These are phyloP conservation scores for Viridothelium virens DNA, from an alignment of 495 filamentous ascomycete genomes.

Conservation along the genomic window DNA sequence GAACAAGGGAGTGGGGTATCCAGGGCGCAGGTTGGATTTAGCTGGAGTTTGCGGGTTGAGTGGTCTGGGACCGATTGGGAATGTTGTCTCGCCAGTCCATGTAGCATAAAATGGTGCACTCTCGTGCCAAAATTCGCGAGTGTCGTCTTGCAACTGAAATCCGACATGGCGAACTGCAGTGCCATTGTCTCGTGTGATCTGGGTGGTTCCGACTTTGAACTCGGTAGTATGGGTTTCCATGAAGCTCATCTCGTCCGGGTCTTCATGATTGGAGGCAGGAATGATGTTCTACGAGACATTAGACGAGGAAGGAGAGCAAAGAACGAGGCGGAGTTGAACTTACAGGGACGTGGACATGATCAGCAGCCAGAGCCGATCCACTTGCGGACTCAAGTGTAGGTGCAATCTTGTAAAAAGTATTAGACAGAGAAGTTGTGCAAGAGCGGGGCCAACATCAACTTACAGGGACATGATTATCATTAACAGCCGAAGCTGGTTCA, in stretches of 20 bases:
- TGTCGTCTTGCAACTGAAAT: neutral
- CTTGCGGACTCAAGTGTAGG: too few species aligned
- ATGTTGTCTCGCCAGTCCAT: neutral
- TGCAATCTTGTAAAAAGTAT: too few species aligned
- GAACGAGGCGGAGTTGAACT: neutral
- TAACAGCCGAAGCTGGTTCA: too few species aligned
- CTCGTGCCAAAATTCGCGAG: neutral
- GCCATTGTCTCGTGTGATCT: neutral
- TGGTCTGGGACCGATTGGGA: neutral
- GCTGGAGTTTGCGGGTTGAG: neutral
- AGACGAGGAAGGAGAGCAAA: neutral
- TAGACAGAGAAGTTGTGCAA: too few species aligned
- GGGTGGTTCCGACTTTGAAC: neutral
- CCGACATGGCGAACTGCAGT: neutral
- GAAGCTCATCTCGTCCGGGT: conserved; percentile 3
- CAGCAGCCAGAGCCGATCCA: too few species aligned
- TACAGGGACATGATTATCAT: too few species aligned
- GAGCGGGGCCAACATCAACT: too few species aligned
- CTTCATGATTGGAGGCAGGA: neutral
- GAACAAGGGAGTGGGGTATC: neutral
- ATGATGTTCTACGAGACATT: neutral
- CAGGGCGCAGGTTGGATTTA: neutral
- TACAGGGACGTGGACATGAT: neutral
- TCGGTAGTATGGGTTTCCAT: neutral
- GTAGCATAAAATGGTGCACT: neutral